Evolutionary conservation across 331 rosid genomes (phyloP).

Genomic region (Acacia concinna): DNA sequence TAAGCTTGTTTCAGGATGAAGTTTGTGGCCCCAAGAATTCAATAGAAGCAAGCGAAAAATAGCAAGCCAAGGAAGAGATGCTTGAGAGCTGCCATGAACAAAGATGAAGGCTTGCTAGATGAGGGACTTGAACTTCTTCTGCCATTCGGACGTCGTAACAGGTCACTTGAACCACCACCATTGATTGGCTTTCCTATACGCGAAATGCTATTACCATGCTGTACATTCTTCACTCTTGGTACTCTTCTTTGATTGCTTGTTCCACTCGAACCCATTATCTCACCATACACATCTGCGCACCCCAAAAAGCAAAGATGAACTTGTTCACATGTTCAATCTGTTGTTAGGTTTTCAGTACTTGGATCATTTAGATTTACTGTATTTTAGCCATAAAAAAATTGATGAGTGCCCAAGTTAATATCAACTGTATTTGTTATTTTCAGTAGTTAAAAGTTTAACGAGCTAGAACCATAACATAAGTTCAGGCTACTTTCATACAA

Average conservation of each 20-base stretch:
- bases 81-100: slow-evolving; percentile 29
- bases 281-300: slow-evolving; percentile 30
- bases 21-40: not conserved
- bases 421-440: not conserved
- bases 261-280: slow-evolving; percentile 29
- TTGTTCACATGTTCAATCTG: not conserved
- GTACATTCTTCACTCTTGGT: slow-evolving; percentile 26
- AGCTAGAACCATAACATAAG: not conserved
- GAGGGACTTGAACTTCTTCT: slow-evolving; percentile 17
- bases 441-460: not conserved
- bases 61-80: slow-evolving; percentile 37
- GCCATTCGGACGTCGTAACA: slow-evolving; percentile 27
- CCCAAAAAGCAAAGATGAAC: slow-evolving; percentile 13
- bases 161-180: slow-evolving; percentile 44
- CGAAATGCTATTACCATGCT: not conserved
- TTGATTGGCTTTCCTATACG: slow-evolving; percentile 26
- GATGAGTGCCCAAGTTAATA: not conserved
- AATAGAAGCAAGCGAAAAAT: slow-evolving; percentile 28
- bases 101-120: slow-evolving; percentile 27
- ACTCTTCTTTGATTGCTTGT: slow-evolving; percentile 22
- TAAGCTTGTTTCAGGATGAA: slow-evolving; percentile 4
- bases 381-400: not conserved
- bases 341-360: not conserved
- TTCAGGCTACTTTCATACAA: not conserved
- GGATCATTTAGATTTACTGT: not conserved